Conservation (phyloP, 2,329 filamentous ascomycete species). For the Fusarium bulbicola region DNA sequence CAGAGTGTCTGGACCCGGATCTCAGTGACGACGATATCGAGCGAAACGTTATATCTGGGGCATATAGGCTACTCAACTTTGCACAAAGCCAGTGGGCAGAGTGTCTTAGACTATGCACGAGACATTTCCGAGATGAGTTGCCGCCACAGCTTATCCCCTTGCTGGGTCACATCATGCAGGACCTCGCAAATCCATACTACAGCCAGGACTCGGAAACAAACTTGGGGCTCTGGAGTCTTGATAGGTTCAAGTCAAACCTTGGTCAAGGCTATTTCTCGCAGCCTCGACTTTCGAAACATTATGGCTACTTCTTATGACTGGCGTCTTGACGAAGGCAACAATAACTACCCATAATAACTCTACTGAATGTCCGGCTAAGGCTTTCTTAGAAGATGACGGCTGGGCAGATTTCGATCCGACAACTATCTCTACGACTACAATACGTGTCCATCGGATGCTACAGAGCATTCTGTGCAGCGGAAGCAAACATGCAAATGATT, state of each 20-base stretch:
- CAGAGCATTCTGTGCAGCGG: background rate
- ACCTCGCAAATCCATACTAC: background rate
- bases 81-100: background rate
- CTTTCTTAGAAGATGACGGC: rapidly evolving
- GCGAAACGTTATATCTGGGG: background rate
- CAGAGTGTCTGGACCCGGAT: background rate
- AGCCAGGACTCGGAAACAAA: background rate
- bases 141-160: background rate
- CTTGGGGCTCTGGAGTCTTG: background rate
- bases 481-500: background rate
- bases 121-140: background rate
- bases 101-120: background rate
- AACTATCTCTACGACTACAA: background rate
- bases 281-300: background rate
- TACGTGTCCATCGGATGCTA: background rate
- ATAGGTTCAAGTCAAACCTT: rapidly evolving
- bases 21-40: background rate
- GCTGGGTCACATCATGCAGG: background rate
- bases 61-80: background rate
- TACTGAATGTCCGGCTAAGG: background rate
- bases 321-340: background rate
- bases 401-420: background rate
- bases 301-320: background rate
- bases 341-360: rapidly evolving
- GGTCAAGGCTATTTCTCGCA: background rate